Evolutionary conservation across 2,329 filamentous ascomycete genomes (phyloP), one percentile per base, ranked within the genome.

Genomic region (Dendrostoma leiphaemia): DNA sequence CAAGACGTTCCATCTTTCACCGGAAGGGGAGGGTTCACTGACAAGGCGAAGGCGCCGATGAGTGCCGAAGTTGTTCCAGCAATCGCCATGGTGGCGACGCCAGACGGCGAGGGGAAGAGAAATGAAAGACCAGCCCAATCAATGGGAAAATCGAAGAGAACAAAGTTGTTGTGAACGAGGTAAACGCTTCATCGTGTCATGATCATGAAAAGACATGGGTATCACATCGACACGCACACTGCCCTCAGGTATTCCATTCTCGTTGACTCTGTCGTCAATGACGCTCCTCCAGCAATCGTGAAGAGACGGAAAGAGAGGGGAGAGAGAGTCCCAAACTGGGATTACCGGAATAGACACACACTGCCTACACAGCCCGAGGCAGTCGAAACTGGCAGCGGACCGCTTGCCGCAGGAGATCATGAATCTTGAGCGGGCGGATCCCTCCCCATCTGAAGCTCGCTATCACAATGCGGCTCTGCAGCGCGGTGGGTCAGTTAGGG

Each of bases 21-120:
- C n/a, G n/a, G n/a, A n/a, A n/a, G n/a, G 17, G 10, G 38, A 40
- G 8, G 35, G 37, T 32, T 15, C 43, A 75, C 78, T 73, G 37
- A 82, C 80, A 83, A 83, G 55, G 71, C 69, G 64, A 83, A 82
- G 59, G 79, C 76, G 58, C 78, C 77, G 65, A 79, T 67, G 58
- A 82, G 69, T 62, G 76, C 74, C 73, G 79, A 74, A 34, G 69
- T 69, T 59, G 71, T 69, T 63, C 66, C 73, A 59, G 73, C 65
- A 59, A 70, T 67, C 57, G 74, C 73, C 79, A 82, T 81, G 64
- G 55, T 64, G 61, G 63, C 60, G 64, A 61, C 61, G 59, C 57
- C 59, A 60, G 64, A 63, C 62, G 63, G 60, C 56, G 53, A 43
- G 35, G 38, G 57, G 31, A 61, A 62, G 59, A 63, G 62, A 70